These are phyloP conservation scores for Pseudogymnoascus sp. DNA, from an alignment of 2,329 filamentous ascomycete genomes.

Conservation along the genomic window DNA sequence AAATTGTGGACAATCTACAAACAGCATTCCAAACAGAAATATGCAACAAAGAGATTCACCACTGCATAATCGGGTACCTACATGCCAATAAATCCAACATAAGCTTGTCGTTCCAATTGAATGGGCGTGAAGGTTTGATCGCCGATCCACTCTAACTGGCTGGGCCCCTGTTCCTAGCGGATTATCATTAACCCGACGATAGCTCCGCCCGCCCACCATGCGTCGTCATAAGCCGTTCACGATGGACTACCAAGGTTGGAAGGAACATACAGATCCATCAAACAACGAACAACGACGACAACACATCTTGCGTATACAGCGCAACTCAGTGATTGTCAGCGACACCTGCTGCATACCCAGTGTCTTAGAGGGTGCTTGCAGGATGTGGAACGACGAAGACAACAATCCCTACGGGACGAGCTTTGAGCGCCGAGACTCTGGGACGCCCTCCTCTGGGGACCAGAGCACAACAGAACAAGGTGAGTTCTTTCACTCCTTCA, in stretches of 20 bases:
- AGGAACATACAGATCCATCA: slow-evolving; percentile 1
- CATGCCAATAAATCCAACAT: background rate
- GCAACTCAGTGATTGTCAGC: background rate
- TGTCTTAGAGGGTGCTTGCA: slow-evolving; percentile 22
- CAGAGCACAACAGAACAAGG: slow-evolving; percentile 50
- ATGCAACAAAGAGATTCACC: background rate
- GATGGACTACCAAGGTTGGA: slow-evolving; percentile 4
- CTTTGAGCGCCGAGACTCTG: slow-evolving; percentile 80
- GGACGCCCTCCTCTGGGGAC: slow-evolving; percentile 58
- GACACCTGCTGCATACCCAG: background rate
- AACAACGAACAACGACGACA: background rate
- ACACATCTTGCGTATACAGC: background rate
- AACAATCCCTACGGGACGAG: slow-evolving; percentile 93
- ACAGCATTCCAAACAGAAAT: background rate
- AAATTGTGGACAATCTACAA: background rate
- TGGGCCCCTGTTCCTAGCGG: slow-evolving; percentile 6
- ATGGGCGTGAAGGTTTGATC: background rate
- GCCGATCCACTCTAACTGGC: slow-evolving; percentile 1
- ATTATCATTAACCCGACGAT: background rate
- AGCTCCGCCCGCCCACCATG: slow-evolving; percentile 5
- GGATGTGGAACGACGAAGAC: slow-evolving; percentile 98
- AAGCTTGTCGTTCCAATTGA: slow-evolving; percentile 3
- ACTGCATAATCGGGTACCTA: background rate
- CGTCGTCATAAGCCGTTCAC: background rate
- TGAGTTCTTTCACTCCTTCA: slow-evolving; percentile 35